phyloP scores from a whole-genome alignment of 345 rosid species.

The Nephelium lappaceum region DNA sequence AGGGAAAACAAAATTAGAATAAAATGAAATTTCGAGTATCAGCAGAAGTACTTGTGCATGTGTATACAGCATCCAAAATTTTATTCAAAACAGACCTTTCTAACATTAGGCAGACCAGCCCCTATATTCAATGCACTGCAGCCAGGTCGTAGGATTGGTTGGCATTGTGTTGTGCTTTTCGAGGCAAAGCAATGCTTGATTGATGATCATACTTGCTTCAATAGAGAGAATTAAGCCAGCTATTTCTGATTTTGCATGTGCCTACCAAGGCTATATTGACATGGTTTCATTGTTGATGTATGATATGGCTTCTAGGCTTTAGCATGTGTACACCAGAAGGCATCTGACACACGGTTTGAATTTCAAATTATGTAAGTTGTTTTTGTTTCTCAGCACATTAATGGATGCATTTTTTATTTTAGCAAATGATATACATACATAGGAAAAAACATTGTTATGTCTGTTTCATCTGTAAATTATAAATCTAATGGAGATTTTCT shows the following conservation, averaged over 20 bases:
- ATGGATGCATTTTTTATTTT: no score
- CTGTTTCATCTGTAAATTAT: no score
- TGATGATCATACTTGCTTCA: not conserved
- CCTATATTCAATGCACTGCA: no score
- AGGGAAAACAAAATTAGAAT: constrained; percentile 5
- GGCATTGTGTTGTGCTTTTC: not conserved
- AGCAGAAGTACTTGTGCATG: not conserved
- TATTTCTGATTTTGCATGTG: not conserved
- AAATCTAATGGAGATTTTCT: no score
- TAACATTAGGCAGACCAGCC: not conserved
- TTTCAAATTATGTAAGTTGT: not conserved
- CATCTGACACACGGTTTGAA: not conserved
- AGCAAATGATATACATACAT: no score
- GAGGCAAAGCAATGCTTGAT: constrained; percentile 4
- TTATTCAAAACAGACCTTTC: not conserved
- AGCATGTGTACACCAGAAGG: not conserved
- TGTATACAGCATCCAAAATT: not conserved
- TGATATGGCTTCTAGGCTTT: not conserved
- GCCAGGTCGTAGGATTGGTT: not conserved
- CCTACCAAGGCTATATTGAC: not conserved
- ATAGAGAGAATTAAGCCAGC: not conserved
- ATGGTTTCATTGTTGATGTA: not conserved
- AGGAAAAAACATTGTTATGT: no score
- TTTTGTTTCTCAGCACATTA: not conserved
- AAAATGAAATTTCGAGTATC: not conserved